Evolutionary conservation across 306 rosid species (phyloP), one percentile per base, ranked within the genome.

Genomic region (Cicer cuneatum): DNA sequence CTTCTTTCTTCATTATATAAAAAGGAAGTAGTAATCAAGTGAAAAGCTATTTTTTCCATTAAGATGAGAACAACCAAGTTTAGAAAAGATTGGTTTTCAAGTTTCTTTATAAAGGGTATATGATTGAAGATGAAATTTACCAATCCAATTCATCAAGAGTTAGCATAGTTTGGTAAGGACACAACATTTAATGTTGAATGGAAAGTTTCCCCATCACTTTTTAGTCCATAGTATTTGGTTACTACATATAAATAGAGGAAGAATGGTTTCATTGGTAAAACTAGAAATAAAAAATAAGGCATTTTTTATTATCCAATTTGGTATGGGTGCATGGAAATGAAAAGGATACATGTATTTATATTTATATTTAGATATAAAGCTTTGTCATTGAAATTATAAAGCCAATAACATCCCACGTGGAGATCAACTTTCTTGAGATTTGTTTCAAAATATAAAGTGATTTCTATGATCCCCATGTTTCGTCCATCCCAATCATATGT

Each of bases 381-480:
- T 52, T 49, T 54, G 78, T 83, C 67, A 71, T 43, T 11, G 75
- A 80, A 74, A 63, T 56, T 39, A 45, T 67, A 75, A 66, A 52
- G 65, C 47, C 61, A 58, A 63, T 42, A 73, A 80, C 86, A 82
- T 21, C 63, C 82, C 90, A 76, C 78, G 95, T 85, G 86, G 79
- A 74, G 66, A 78, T 65, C 66, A 77, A 78, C 80, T 83, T 87
- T 75, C 9, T 21, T 13, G 6, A n/a, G 43, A 67, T 40, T 76
- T 21, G 83, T 65, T 52, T 73, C 76, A 81, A 80, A 78, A 78
- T 73, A 47, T 58, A 41, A 37, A 74, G 56, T 61, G 74, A 68
- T 73, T 82, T 86, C 83, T 75, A 56, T 7, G 61, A 85, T 85
- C 91, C 89, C 86, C 85, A 85, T 83, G 86, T 73, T 78, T 86